Conservation (phyloP, 495 filamentous ascomycete species). For the Evansstolkia leycettana region DNA sequence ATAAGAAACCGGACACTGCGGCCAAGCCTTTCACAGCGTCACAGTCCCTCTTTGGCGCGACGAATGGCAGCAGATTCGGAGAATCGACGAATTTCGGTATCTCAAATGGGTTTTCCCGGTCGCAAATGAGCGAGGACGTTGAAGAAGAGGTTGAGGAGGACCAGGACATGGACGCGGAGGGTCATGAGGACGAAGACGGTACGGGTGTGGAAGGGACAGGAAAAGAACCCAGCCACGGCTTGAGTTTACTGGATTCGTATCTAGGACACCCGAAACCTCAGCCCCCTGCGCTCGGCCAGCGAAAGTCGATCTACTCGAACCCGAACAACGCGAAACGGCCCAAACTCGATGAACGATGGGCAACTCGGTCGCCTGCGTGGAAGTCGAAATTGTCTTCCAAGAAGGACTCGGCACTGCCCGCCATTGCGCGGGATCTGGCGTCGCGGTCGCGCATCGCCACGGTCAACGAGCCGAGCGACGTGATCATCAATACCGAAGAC, state of each 20-base stretch:
- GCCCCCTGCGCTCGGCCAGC: slow-evolving; percentile 9
- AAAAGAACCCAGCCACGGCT: slow-evolving; percentile 9
- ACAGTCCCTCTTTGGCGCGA: slow-evolving; percentile 25
- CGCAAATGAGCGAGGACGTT: slow-evolving; percentile 20
- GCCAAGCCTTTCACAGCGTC: slow-evolving; percentile 14
- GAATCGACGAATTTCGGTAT: slow-evolving; percentile 19
- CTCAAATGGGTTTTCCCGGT: slow-evolving; percentile 18
- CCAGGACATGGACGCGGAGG: slow-evolving; percentile 18
- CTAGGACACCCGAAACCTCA: slow-evolving; percentile 15
- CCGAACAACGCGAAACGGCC: slow-evolving; percentile 30
- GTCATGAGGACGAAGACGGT: slow-evolving; percentile 17
- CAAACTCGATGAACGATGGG: slow-evolving; percentile 33
- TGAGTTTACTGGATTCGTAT: slow-evolving; percentile 23
- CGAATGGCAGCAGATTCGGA: slow-evolving; percentile 30
- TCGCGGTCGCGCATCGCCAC: slow-evolving; percentile 17
- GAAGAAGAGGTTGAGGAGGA: slow-evolving; percentile 24
- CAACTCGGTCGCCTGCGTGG: slow-evolving; percentile 21
- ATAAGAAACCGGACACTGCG: slow-evolving; percentile 14
- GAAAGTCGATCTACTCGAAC: slow-evolving; percentile 31
- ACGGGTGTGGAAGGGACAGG: slow-evolving; percentile 15
- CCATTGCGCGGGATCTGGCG: slow-evolving; percentile 32
- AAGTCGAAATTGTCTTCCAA: slow-evolving; percentile 30
- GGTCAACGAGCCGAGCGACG: slow-evolving; percentile 30
- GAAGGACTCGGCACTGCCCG: slow-evolving; percentile 36
- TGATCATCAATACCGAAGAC: slow-evolving; percentile 35